Percentiles rank a stretch among this genome's conserved stretches.
phyloP scores from a whole-genome alignment of 331 rosid genomes.

The Arachis monticola region DNA sequence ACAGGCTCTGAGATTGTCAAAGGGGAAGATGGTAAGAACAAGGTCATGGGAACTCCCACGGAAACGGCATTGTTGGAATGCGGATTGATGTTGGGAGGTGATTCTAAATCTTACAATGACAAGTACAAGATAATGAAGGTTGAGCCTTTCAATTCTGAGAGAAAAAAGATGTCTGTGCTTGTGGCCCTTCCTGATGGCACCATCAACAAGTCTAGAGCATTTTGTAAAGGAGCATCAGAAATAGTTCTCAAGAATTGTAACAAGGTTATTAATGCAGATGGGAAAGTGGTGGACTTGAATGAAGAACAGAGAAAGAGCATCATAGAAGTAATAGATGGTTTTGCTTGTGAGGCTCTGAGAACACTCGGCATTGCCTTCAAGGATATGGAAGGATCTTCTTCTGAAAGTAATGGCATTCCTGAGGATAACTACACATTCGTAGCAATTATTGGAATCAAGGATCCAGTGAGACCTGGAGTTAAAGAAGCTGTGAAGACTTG shows the following conservation, averaged over 20 bases:
- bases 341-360: slow-evolving; percentile 81
- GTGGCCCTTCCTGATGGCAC: slow-evolving; percentile 55
- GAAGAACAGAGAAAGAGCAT: slow-evolving; percentile 57
- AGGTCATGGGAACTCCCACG: slow-evolving; percentile 78
- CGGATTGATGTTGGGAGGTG: slow-evolving; percentile 72
- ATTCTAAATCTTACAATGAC: slow-evolving; percentile 44
- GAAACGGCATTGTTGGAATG: slow-evolving; percentile 79
- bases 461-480: slow-evolving; percentile 90
- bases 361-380: slow-evolving; percentile 76
- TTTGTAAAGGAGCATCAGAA: slow-evolving; percentile 94
- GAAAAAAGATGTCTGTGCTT: slow-evolving; percentile 80
- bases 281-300: slow-evolving; percentile 56
- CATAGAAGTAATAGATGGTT: slow-evolving; percentile 59
- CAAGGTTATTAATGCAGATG: slow-evolving; percentile 59
- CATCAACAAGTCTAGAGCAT: slow-evolving; percentile 53
- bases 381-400: slow-evolving; percentile 50
- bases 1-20: slow-evolving; percentile 70
- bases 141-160: slow-evolving; percentile 81
- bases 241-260: slow-evolving; percentile 67
- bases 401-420: slow-evolving; percentile 48
- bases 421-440: slow-evolving; percentile 68
- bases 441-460: slow-evolving; percentile 83
- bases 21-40: slow-evolving; percentile 49
- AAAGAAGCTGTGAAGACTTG: slow-evolving; percentile 85
- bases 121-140: slow-evolving; percentile 61